These are phyloP conservation scores for Diutina sp. DNA, from an alignment of 1,139 yeast genomes.

Conservation along the genomic window DNA sequence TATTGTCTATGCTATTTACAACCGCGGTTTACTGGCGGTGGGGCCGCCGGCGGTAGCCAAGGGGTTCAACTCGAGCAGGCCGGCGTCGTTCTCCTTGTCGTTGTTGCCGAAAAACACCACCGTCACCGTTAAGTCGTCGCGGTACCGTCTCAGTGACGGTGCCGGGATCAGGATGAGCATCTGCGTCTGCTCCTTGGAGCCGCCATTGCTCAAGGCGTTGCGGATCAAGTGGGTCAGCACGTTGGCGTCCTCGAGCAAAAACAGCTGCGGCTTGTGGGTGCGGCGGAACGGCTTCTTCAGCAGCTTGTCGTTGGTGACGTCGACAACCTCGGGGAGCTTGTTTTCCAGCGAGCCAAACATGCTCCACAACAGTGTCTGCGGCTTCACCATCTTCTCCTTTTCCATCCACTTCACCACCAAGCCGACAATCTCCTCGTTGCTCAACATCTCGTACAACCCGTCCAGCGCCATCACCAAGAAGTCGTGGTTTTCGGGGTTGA, in stretches of 20 bases:
- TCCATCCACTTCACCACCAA: slow-evolving; percentile 93
- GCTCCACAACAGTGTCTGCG: slow-evolving; percentile 38
- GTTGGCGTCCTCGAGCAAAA: slow-evolving; percentile 65
- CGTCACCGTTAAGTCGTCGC: slow-evolving; percentile 93
- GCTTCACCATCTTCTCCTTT: slow-evolving; percentile 45
- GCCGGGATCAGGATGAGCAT: slow-evolving; percentile 89
- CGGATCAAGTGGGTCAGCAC: slow-evolving; percentile 89
- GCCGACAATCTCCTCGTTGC: slow-evolving; percentile 87
- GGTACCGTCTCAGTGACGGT: slow-evolving; percentile 80
- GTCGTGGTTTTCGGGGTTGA: slow-evolving; percentile 61
- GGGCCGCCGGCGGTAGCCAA: slow-evolving; percentile 48
- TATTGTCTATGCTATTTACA: background rate
- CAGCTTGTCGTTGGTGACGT: slow-evolving; percentile 42
- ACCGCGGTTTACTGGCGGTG: slow-evolving; percentile 19
- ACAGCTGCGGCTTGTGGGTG: slow-evolving; percentile 20
- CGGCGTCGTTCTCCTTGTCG: slow-evolving; percentile 35
- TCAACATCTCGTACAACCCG: slow-evolving; percentile 83
- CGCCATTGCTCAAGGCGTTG: slow-evolving; percentile 85
- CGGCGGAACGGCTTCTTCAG: slow-evolving; percentile 34
- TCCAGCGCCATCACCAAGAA: slow-evolving; percentile 91
- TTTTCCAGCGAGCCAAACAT: slow-evolving; percentile 30
- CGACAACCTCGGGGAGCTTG: slow-evolving; percentile 49
- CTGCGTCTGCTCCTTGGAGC: slow-evolving; percentile 73
- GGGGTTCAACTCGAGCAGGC: slow-evolving; percentile 39
- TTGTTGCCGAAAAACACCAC: slow-evolving; percentile 65